Conservation (phyloP, 495 filamentous ascomycete genomes). For the Daldinia childiae region DNA sequence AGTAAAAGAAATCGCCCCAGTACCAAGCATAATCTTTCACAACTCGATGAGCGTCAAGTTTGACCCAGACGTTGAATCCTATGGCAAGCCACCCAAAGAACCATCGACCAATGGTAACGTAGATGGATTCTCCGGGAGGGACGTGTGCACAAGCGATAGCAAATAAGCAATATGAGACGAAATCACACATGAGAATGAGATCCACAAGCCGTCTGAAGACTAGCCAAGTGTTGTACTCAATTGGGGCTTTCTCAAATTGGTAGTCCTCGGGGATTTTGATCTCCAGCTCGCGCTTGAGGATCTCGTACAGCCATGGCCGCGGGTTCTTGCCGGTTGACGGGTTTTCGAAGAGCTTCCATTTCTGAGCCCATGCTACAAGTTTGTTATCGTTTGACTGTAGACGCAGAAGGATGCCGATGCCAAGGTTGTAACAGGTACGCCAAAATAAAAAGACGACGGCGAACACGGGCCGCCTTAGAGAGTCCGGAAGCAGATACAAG, state of each 20-base stretch:
- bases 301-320: conserved; percentile 78
- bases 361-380: conserved; percentile 87
- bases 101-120: conserved; percentile 81
- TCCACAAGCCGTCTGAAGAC: conserved; percentile 95
- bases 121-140: conserved; percentile 73
- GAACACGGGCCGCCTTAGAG: conserved; percentile 75
- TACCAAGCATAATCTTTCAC: conserved; percentile 99
- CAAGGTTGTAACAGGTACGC: conserved; percentile 89
- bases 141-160: conserved; percentile 85
- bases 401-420: conserved; percentile 89
- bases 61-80: conserved; percentile 98
- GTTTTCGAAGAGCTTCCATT: conserved; percentile 84
- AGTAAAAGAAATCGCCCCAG: conserved; percentile 99
- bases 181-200: conserved; percentile 97
- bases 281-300: conserved; percentile 89
- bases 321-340: conserved; percentile 82
- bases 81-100: conserved; percentile 80
- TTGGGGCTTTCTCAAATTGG: conserved; percentile 87
- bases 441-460: conserved; percentile 88
- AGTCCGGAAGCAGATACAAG: conserved; percentile 74
- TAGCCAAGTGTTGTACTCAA: conserved; percentile 99
- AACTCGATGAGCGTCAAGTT: conserved; percentile 96
- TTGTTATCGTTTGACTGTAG: conserved; percentile 89
- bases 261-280: conserved; percentile 95
- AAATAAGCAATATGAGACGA: conserved; percentile 94